phyloP scores from a whole-genome alignment of 176 grass and related monocot genomes.

The Juncus inflexus region DNA sequence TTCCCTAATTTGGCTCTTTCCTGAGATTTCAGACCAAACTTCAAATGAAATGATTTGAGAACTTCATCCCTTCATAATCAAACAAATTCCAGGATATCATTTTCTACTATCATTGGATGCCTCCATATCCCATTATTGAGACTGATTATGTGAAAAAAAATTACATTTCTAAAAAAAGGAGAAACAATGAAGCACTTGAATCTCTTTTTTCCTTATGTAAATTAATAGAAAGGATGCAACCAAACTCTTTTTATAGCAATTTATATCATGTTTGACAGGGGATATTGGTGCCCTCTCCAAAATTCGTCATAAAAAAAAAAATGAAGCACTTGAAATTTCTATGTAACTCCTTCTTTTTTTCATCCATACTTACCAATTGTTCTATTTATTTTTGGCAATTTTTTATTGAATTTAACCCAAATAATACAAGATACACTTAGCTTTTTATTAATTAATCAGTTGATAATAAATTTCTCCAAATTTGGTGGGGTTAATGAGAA shows the following conservation, averaged over 20 bases:
- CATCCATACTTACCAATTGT: background rate
- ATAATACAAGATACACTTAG: slow-evolving; percentile 6
- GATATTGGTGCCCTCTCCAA: too few species aligned
- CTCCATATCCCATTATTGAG: too few species aligned
- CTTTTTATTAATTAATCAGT: slow-evolving; percentile 8
- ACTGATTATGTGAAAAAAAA: too few species aligned
- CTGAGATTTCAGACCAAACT: slow-evolving; percentile 20
- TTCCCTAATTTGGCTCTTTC: slow-evolving; percentile 11
- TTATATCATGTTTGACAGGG: too few species aligned
- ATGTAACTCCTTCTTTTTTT: slow-evolving; percentile 1
- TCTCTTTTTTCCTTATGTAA: too few species aligned
- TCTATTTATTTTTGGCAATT: background rate
- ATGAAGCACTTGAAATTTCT: slow-evolving; percentile 11
- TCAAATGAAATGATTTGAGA: slow-evolving; percentile 5
- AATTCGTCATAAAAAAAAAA: slow-evolving; percentile 16
- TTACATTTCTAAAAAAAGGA: too few species aligned
- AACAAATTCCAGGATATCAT: slow-evolving; percentile 12
- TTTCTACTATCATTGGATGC: background rate
- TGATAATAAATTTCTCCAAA: slow-evolving; percentile 19
- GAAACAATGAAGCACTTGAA: too few species aligned
- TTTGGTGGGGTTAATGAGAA: background rate
- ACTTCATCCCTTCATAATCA: background rate
- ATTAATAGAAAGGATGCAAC: too few species aligned
- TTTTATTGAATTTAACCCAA: slow-evolving; percentile 13
- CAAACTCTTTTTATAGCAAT: too few species aligned